Evolutionary conservation across 306 rosid species (phyloP), one percentile per base, ranked within the genome.

Genomic region (Sechiopsis laciniata): DNA sequence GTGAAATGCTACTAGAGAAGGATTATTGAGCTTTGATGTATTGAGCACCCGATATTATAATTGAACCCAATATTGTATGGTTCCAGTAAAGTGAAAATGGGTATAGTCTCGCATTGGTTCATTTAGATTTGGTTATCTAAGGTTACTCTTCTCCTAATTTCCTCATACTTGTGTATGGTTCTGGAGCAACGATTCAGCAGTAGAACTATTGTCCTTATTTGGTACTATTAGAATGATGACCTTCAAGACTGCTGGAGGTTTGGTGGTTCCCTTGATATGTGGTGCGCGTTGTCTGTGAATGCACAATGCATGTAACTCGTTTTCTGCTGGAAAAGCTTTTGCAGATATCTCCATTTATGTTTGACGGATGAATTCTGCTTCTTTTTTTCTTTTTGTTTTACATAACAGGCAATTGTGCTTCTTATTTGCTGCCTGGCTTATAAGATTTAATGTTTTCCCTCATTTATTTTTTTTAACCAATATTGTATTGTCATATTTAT

Each of bases 1-100:
- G 24, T 68, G 10, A 7, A 19, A 69, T 48, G 12, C 13, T 48
- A 69, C 42, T 69, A 68, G 42, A 50, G 57, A 69, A 69, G 73
- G 58, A 69, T 46, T 52, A 69, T 32, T 3, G 21, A 69, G 58
- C 12, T 22, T 22, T 50, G 6, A 26, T 50, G 57, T 69, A 12
- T 2, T 1, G 42, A 48, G 17, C 40, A 26, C 42, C 42, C 15
- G 21, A 69, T 69, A 22, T 48, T 52, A 20, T 48, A 13, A 6
- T 22, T 37, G 32, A 29, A 26, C 42, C 42, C 15, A 13, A 69
- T 69, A 22, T 48, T 53, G 13, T 50, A 14, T 13, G 14, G 56
- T 22, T 50, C n/a, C 15, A 11, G 55, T 64, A 1, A 4, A 50
- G 57, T 8, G 13, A 24, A 67, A 69, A 69, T 69, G 21, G 58